Percentiles rank a stretch among this genome's conserved stretches.
These are phyloP conservation scores for Boletus rubroflammeus DNA, from an alignment of 768 basidiomycete species.

Conservation along the genomic window DNA sequence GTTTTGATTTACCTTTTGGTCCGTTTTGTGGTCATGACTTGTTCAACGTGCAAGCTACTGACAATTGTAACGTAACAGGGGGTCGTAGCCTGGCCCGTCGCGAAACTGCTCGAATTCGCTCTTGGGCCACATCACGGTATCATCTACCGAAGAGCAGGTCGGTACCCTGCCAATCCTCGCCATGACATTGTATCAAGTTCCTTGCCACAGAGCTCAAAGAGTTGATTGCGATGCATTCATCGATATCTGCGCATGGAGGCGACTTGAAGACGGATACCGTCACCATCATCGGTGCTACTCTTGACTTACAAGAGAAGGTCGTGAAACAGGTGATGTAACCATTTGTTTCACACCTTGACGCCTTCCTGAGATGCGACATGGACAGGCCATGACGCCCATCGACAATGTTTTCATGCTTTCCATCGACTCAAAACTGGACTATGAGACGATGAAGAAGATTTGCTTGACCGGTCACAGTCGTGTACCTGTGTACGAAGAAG, in stretches of 20 bases:
- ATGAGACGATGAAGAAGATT: constrained; percentile 70
- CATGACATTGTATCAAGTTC: background rate
- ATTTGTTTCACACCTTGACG: background rate
- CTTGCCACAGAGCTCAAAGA: constrained; percentile 68
- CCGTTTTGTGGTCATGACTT: background rate
- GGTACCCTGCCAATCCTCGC: background rate
- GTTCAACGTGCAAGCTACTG: background rate
- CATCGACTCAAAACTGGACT: constrained; percentile 80
- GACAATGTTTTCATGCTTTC: constrained; percentile 82
- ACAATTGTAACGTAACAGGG: constrained; percentile 39
- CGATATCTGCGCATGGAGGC: constrained; percentile 69
- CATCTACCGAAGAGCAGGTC: constrained; percentile 76
- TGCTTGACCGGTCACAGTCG: constrained; percentile 80
- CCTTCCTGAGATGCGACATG: background rate
- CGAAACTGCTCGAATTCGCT: constrained; percentile 72
- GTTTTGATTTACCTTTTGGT: constrained; percentile 69
- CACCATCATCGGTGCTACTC: constrained; percentile 83
- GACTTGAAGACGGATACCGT: constrained; percentile 86
- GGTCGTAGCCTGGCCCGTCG: constrained; percentile 79
- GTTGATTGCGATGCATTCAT: constrained; percentile 84
- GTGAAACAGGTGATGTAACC: constrained; percentile 50
- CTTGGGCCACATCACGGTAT: constrained; percentile 87
- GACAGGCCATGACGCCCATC: constrained; percentile 79
- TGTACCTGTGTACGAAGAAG: constrained; percentile 77
- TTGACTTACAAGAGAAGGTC: constrained; percentile 86